Evolutionary conservation across 2,329 filamentous ascomycete genomes (phyloP).

Genomic region (Curvularia hawaiiensis): DNA sequence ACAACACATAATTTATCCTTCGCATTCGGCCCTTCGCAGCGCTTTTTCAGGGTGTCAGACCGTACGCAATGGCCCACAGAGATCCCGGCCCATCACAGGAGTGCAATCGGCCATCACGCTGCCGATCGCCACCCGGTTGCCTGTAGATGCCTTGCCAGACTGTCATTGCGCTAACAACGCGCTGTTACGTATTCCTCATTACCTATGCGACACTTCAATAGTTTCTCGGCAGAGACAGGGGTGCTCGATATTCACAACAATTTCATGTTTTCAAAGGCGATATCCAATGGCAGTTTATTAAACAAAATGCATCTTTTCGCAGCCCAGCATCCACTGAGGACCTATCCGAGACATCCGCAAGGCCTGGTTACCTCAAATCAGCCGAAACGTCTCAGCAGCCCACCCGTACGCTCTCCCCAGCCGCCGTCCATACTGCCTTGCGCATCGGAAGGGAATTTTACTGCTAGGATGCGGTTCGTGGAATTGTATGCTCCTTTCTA

Average conservation of each 20-base stretch:
- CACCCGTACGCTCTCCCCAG: slow-evolving; percentile 59
- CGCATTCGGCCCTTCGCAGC: background rate
- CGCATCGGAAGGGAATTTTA: slow-evolving; percentile 57
- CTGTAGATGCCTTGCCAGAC: slow-evolving; percentile 6
- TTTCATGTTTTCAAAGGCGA: background rate
- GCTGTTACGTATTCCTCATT: background rate
- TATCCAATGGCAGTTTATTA: background rate
- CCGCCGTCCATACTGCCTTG: slow-evolving; percentile 56
- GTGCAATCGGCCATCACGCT: slow-evolving; percentile 5
- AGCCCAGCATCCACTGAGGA: background rate
- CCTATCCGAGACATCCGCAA: background rate
- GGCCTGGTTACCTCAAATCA: slow-evolving; percentile 1
- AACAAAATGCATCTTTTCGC: background rate
- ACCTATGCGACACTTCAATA: background rate
- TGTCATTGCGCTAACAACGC: slow-evolving; percentile 8
- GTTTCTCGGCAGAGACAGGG: background rate
- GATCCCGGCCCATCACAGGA: slow-evolving; percentile 4
- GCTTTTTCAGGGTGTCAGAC: background rate
- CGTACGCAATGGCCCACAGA: background rate
- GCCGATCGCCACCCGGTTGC: slow-evolving; percentile 9
- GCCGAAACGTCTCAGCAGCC: slow-evolving; percentile 25
- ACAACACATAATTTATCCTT: background rate
- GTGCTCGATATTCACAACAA: background rate
- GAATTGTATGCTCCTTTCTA: slow-evolving; percentile 46
- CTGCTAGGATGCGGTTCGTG: slow-evolving; percentile 63